Base-by-base conservation (phyloP, 805 yeast genomes). In the Cyberlindnera suaveolens region DNA sequence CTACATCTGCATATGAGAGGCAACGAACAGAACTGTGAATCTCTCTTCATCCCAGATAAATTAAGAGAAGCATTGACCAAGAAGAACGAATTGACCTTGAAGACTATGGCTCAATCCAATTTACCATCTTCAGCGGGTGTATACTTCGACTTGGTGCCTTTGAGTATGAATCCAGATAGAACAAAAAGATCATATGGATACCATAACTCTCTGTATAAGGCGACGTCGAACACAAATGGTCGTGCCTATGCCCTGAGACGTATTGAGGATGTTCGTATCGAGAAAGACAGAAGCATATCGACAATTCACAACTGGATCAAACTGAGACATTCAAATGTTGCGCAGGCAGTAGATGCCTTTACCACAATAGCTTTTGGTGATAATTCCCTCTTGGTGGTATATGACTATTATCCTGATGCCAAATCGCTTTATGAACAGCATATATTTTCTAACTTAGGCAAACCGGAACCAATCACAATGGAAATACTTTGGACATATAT, bases 301-400 rank as follows among this genome's bases (percentile, higher is more conserved):
- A 64, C 73, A 6, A 75, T 85, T 43, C 79, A 80, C 52, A 70
- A 64, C 48, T 91, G 97, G 97, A 75, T 68, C 44, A 67, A 67
- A 13, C 49, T 82, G 18, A 64, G 66, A 7, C 65, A 68, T 49
- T 74, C 87, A 3, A 81, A 82, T 53, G 66, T 87, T 18, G 85
- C 85, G 1, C 71, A 74, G 34, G 65, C 88, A 6, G 74, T 77
- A 35, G 96, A 90, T 58, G 88, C 93, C 6, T 91, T 93, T 61
- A 82, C 96, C 1, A 80, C 91, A 6, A 76, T 88, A 44, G 83
- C 88, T 5, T 93, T 93, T 67, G 91, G 87, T 36, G 93, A 85
- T 53, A 71, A 73, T 38, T 80, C 93, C 1, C 70, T 93, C 44
- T 74, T 88, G 34, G 67, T 89, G 36, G 82, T 85, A 5, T 87